Percentiles rank a stretch among this genome's conserved stretches.
phyloP scores from a whole-genome alignment of 257 asterid species.

The Nicotiana sylvestris region DNA sequence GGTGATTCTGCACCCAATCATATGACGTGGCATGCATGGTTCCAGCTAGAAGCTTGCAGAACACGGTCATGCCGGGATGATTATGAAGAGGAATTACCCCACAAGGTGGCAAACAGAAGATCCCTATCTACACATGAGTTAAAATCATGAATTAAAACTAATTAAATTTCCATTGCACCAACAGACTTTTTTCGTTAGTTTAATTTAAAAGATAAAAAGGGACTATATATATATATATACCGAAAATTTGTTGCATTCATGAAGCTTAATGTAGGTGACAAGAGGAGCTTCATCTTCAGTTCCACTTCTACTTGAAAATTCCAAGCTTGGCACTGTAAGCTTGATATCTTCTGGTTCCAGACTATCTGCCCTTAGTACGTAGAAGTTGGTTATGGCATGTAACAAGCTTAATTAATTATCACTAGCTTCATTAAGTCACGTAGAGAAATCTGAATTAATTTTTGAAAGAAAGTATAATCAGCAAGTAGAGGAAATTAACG shows the following conservation, averaged over 20 bases:
- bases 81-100: constrained; percentile 42
- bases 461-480: not conserved
- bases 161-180: not conserved
- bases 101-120: constrained; percentile 30
- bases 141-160: not conserved
- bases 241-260: constrained; percentile 20
- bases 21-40: constrained; percentile 29
- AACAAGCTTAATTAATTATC: not conserved
- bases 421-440: not conserved
- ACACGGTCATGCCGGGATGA: constrained; percentile 41
- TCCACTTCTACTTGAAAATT: not conserved
- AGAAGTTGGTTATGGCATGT: not conserved
- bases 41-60: constrained; percentile 33
- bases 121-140: constrained; percentile 22
- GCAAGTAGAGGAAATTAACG: not conserved
- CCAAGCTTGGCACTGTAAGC: constrained; percentile 15
- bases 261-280: constrained; percentile 17
- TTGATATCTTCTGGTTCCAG: constrained; percentile 15
- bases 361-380: not conserved
- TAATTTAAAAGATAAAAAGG: not conserved
- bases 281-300: constrained; percentile 6
- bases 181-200: not conserved
- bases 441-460: not conserved
- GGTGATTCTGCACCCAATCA: constrained; percentile 28
- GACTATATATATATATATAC: not conserved